A percentile compares a stretch with the other conserved stretches of the same genome.
phyloP scores from a whole-genome alignment of 1,284 basidiomycete species.

The Vanrija pseudolonga region DNA sequence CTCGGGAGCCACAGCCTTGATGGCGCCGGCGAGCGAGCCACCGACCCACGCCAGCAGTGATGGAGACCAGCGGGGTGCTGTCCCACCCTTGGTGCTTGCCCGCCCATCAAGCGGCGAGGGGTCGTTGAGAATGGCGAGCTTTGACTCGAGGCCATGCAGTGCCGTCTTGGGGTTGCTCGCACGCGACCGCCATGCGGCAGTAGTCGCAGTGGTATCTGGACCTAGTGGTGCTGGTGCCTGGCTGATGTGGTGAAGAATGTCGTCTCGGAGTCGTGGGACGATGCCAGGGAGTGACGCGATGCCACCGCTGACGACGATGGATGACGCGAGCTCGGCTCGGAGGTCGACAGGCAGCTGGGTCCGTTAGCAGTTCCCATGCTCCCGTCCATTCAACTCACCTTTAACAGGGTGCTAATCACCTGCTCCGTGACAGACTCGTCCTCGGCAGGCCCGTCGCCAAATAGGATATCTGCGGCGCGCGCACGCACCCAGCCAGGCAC shows the following conservation, averaged over 20 bases:
- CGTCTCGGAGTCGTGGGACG: slow-evolving; percentile 73
- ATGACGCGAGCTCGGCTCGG: slow-evolving; percentile 70
- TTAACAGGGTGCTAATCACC: slow-evolving; percentile 70
- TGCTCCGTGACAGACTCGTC: slow-evolving; percentile 77
- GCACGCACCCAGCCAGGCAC: slow-evolving; percentile 95
- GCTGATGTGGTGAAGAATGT: slow-evolving; percentile 62
- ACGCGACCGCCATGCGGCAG: slow-evolving; percentile 21
- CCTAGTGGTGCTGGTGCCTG: too few species aligned
- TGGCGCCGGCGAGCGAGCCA: slow-evolving; percentile 77
- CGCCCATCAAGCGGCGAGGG: slow-evolving; percentile 51
- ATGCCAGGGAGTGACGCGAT: slow-evolving; percentile 89
- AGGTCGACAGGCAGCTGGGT: slow-evolving; percentile 80
- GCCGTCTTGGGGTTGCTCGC: slow-evolving; percentile 67
- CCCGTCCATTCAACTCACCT: slow-evolving; percentile 53
- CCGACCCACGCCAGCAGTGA: slow-evolving; percentile 85
- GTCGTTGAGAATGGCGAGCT: slow-evolving; percentile 78
- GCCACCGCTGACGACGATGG: slow-evolving; percentile 81
- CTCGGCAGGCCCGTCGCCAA: slow-evolving; percentile 69
- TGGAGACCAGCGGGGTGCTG: slow-evolving; percentile 78
- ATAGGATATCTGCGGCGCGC: slow-evolving; percentile 81
- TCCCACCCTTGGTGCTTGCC: slow-evolving; percentile 58
- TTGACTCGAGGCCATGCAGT: slow-evolving; percentile 63
- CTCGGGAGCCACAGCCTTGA: slow-evolving; percentile 80
- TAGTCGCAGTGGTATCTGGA: too few species aligned
- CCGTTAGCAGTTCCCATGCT: too few species aligned